phyloP scores from a whole-genome alignment of 2,329 filamentous ascomycete species.

The Dactylellina cionopaga region DNA sequence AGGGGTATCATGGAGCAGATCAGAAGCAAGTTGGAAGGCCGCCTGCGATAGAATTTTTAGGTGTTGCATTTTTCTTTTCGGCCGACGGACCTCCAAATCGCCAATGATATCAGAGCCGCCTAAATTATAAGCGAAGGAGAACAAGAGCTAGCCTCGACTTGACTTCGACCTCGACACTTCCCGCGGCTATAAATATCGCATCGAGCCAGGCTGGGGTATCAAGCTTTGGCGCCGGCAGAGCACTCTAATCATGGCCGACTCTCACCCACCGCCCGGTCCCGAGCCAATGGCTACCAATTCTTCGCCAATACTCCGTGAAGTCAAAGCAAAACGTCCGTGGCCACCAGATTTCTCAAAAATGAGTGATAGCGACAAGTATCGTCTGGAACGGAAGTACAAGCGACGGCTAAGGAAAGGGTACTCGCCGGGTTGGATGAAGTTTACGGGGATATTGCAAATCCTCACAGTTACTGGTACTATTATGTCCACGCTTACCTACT shows the following conservation, averaged over 20 bases:
- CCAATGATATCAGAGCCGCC: neutral
- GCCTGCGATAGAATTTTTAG: constrained; percentile 22
- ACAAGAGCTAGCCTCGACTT: neutral
- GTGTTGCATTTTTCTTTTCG: constrained; percentile 51
- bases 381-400: constrained; percentile 48
- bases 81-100: neutral
- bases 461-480: constrained; percentile 39
- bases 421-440: constrained; percentile 44
- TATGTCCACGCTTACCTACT: neutral
- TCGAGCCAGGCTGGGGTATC: neutral
- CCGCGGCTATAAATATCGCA: neutral
- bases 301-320: constrained; percentile 33
- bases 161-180: neutral
- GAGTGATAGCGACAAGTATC: constrained; percentile 35
- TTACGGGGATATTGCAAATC: constrained; percentile 42
- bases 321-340: constrained; percentile 38
- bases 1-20: constrained; percentile 39
- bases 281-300: neutral
- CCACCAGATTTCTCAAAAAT: constrained; percentile 47
- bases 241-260: constrained; percentile 20
- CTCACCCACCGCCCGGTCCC: neutral
- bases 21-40: neutral
- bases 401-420: constrained; percentile 19
- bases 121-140: too few relatives aligned
- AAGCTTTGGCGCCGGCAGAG: neutral